Conservation (phyloP, 257 asterid genomes). For the Solanum megistacrolobum region DNA sequence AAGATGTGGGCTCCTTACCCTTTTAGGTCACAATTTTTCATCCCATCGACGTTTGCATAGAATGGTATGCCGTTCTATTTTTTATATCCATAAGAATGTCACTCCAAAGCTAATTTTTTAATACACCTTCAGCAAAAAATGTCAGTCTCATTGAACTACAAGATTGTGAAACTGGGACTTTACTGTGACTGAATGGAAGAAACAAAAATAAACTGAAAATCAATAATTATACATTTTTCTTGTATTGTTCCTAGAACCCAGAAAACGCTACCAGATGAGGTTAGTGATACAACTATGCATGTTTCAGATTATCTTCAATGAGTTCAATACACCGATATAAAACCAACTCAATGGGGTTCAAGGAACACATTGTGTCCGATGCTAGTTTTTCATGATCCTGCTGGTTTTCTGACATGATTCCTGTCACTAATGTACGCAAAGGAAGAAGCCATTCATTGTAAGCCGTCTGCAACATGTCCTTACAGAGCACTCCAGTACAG, state of each 20-base stretch:
- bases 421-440: constrained; percentile 44
- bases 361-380: constrained; percentile 29
- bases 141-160: background rate
- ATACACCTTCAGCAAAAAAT: no score
- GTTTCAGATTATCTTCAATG: constrained; percentile 46
- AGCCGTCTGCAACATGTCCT: constrained; percentile 41
- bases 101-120: no score
- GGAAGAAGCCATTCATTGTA: constrained; percentile 83
- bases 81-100: no score
- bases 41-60: no score
- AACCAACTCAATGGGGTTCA: constrained; percentile 70
- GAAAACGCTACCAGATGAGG: background rate
- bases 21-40: no score
- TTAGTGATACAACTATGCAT: background rate
- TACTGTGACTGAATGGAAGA: background rate
- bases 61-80: no score
- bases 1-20: no score
- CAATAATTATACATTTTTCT: background rate
- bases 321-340: constrained; percentile 77
- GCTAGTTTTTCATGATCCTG: constrained; percentile 14
- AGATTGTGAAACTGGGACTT: background rate
- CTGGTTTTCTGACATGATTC: constrained; percentile 32
- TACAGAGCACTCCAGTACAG: constrained; percentile 42
- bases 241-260: background rate
- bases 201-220: background rate